Evolutionary conservation across 208 protist genomes (phyloP).

Genomic region (Acanthamoeba divionensis): DNA sequence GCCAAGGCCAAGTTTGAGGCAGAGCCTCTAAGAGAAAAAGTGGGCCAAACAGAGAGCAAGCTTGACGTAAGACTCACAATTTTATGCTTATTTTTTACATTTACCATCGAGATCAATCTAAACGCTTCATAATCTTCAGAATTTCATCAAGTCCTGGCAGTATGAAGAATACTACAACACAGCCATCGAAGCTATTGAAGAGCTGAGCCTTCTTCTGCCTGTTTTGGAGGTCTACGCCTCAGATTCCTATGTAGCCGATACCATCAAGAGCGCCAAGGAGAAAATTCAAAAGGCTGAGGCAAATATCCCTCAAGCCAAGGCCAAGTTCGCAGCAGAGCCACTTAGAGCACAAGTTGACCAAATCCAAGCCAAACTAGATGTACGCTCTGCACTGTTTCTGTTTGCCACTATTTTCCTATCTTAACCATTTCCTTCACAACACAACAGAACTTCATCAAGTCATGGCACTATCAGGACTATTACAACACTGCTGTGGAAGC

Average conservation of each 20-base stretch:
- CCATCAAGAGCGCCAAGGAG: slow-evolving; percentile 5
- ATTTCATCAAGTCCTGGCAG: background rate
- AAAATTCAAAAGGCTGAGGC: background rate
- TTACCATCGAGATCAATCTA: background rate
- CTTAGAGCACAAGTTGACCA: background rate
- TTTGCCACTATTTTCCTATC: too few species aligned
- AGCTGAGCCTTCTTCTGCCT: background rate
- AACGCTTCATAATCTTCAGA: background rate
- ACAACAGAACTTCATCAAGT: slow-evolving; percentile 43
- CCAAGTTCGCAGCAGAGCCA: background rate
- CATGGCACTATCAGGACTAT: slow-evolving; percentile 20
- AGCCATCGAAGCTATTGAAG: background rate
- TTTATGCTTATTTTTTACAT: background rate
- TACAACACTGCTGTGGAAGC: slow-evolving; percentile 18
- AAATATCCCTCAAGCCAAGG: slow-evolving; percentile 3
- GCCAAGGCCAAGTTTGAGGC: slow-evolving; percentile 40
- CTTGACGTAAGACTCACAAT: background rate
- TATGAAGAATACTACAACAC: slow-evolving; percentile 10
- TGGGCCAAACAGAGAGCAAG: background rate
- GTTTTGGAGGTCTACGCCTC: background rate
- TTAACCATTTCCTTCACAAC: background rate
- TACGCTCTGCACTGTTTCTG: background rate
- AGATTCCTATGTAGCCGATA: background rate
- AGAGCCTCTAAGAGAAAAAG: background rate
- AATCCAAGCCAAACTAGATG: background rate